Base-by-base conservation (phyloP, 345 rosid species). In the Euphorbia lathyris region DNA sequence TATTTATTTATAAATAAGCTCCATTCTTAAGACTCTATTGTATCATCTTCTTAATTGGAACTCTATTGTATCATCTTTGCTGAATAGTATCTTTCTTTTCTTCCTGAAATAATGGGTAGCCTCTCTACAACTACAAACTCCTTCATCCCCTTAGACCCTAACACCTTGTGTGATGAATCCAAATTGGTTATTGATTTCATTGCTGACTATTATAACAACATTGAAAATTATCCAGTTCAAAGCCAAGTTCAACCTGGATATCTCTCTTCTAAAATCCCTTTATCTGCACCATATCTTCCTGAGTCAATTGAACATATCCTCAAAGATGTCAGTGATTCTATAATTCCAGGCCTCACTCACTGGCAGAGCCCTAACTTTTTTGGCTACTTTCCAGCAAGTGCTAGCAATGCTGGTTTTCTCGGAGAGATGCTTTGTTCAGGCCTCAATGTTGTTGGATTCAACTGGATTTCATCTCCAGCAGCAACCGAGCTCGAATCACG, bases 361-460 rank as follows among this genome's bases (percentile, higher is more conserved):
- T 81, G 84, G 84, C 81, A 67, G 43, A 77, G 79, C 36, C 81
- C 81, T 0, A 74, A 38, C 22, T 74, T 64, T 70, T 77, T 81
- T 25, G 77, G 63, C 14, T 80, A 66, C 23, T 81, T 77, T 67
- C 81, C 50, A 9, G 67, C 77, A 50, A 77, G 38, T 26, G 74
- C 74, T 3, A 80, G 81, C 79, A 77, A 73, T 47, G 79, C 79
- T 20, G 84, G 81, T 0, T 70, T 81, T 63, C 64, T 77, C 3
- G 81, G 55, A 50, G 83, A 76, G 3, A 74, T 78, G 78, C 70
- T 74, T 10, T 70, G 75, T 40, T 60, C 78, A 7, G 76, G 79
- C 20, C 55, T 79, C 9, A 68, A 68, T 25, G 68, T 72, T 0
- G 70, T 72, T 19, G 80, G 80, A 6, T 80, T 80, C 67, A 73